Base-by-base conservation (phyloP, 768 basidiomycete genomes). In the Pulveroboletus sp. region DNA sequence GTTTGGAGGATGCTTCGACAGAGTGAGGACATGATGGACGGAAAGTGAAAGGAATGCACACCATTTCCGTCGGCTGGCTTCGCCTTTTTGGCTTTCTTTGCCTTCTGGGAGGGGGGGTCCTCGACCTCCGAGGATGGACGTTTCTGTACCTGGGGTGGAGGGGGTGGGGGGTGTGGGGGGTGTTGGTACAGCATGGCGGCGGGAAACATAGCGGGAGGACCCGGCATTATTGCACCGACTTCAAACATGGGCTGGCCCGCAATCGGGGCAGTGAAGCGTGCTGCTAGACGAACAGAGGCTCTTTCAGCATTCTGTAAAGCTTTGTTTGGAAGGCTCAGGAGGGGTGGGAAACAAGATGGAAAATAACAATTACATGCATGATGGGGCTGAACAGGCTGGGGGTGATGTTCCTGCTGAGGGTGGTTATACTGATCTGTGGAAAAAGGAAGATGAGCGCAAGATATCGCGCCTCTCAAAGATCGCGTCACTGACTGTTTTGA, bases 261-360 rank as follows among this genome's bases (percentile, higher is more conserved):
- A 12, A 72, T 65, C 43, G 67, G 63, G 14, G 63, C 60, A 24
- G 71, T 68, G 39, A 67, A 76, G 38, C 82, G 79, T 29, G 81
- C 80, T 38, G 75, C 77, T 58, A 84, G 56, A 56, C 81, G 81
- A 64, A 82, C 64, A 61, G 81, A 81, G 47, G 73, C 79, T 50
- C 83, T 70, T 58, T 83, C 77, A 61, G 72, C 58, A 42, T 55
- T 48, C 69, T 83, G 82, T 68, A 73, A 83, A 53, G 64, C 80
- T 80, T 63, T 31, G 22, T 52, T 57, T 41, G 37, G 40, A 55
- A 43, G 23, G 52, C 58, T 66, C 52, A 59, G 58, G 57, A 53
- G 47, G 49, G 39, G 37, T 45, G 50, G 63, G 51, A 56, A 51
- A 47, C 17, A 50, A 32, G 29, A 59, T 47, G 42, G 50, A 56